Base-by-base conservation (phyloP, 768 basidiomycete species). In the Boletus insuetus region DNA sequence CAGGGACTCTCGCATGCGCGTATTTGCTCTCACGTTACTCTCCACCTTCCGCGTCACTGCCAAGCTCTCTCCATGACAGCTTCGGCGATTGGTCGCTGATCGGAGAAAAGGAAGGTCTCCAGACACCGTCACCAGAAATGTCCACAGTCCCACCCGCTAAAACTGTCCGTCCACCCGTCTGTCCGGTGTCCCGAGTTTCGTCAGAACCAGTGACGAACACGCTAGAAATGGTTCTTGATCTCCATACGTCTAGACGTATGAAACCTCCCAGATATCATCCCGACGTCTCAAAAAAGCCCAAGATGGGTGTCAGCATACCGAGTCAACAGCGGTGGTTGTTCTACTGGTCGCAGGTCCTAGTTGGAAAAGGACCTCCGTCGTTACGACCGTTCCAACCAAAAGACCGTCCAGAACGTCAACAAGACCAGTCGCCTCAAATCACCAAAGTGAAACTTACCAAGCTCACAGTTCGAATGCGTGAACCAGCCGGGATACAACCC, bases 1-100 rank as follows among this genome's bases (percentile, higher is more conserved):
- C 91, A 0, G 93, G 93, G 10, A 93, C 89, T 0, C 80, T 94
- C 58, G 89, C 91, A 0, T 92, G 92, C 67, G 78, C 89, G 11
- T 91, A 93, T 68, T 77, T 95, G 3, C 80, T 95, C 14, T 79
- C 88, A 0, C 73, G 79, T 20, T 73, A 73, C 39, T 55, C 69
- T 1, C 81, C 83, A 9, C 72, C 74, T 4, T 74, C 83, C 6
- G 81, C 81, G 0, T 71, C 73, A 16, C 41, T 50, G 4, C 26
- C 58, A 3, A 29, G 29, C 39, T 16, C 59, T 42, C 53, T 48
- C 31, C 54, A 14, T 6, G 53, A 75, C 42, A 61, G 46, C 14
- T 35, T 59, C 46, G 54, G 47, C 14, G 58, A 61, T 39, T 61
- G 65, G 62, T 50, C 60, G 12, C 20, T 69, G 49, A 48, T 69